phyloP scores from a whole-genome alignment of 495 filamentous ascomycete genomes.

The Penicillium alfredii region DNA sequence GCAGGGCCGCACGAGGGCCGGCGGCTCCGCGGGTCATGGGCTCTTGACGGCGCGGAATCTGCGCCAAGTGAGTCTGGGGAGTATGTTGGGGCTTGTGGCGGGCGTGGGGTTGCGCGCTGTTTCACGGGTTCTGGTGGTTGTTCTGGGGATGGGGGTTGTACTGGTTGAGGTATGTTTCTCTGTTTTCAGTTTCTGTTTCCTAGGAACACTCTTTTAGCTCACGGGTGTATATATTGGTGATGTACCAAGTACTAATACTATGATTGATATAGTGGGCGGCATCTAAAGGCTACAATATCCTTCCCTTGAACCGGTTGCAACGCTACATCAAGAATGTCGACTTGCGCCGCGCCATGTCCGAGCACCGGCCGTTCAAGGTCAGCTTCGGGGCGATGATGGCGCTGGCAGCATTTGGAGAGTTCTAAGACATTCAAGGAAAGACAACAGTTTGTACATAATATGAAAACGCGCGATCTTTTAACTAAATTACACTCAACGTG shows the following conservation, averaged over 20 bases:
- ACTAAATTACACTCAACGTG: too few relatives aligned
- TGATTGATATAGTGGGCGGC: conserved; percentile 52
- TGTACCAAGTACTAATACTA: not conserved
- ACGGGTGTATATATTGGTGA: not conserved
- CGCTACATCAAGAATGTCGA: conserved; percentile 52
- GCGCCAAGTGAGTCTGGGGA: conserved; percentile 64
- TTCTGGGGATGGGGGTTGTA: conserved; percentile 66
- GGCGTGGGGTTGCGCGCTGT: conserved; percentile 70
- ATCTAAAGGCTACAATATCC: conserved; percentile 64
- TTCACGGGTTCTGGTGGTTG: conserved; percentile 63
- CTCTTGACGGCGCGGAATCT: conserved; percentile 45
- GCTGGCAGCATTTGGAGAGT: conserved; percentile 63
- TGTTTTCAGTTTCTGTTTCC: too few relatives aligned
- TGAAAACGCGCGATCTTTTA: not conserved
- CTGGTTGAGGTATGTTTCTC: conserved; percentile 56
- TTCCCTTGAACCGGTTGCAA: conserved; percentile 57
- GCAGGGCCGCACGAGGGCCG: conserved; percentile 20
- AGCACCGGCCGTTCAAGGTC: conserved; percentile 71
- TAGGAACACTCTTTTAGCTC: too few relatives aligned
- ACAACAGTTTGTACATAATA: conserved; percentile 15
- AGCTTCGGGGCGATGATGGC: conserved; percentile 73
- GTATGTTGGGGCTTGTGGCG: conserved; percentile 60
- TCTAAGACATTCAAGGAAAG: conserved; percentile 17
- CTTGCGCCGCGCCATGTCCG: conserved; percentile 53
- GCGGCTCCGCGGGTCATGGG: conserved; percentile 7